phyloP scores from a whole-genome alignment of 2,329 filamentous ascomycete species.

The Gnomoniopsis smithogilvyi region DNA sequence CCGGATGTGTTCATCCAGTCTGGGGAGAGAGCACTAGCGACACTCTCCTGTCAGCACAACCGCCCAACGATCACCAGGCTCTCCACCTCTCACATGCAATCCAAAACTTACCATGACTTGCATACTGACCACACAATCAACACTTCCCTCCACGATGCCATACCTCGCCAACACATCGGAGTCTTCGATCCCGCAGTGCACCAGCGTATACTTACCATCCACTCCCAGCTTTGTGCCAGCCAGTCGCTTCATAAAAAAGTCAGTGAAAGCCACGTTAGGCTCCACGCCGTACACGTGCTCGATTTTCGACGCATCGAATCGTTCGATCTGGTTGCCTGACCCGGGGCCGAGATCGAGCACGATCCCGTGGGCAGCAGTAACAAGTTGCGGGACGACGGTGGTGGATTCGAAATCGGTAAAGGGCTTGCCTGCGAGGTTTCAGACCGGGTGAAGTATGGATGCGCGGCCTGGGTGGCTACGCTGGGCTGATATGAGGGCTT shows the following conservation, averaged over 20 bases:
- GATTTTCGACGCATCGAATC: slow-evolving; percentile 31
- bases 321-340: slow-evolving; percentile 39
- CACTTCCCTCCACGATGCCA: slow-evolving; percentile 31
- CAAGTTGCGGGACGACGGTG: slow-evolving; percentile 11
- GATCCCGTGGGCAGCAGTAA: slow-evolving; percentile 24
- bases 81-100: neutral
- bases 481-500: no score
- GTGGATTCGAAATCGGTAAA: slow-evolving; percentile 13
- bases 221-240: slow-evolving; percentile 24
- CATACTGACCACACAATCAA: slow-evolving; percentile 40
- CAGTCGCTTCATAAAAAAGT: slow-evolving; percentile 28
- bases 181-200: slow-evolving; percentile 37
- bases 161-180: slow-evolving; percentile 31
- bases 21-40: slow-evolving; percentile 34
- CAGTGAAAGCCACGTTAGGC: slow-evolving; percentile 33
- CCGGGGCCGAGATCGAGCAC: slow-evolving; percentile 44
- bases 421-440: neutral
- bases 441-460: neutral
- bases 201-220: slow-evolving; percentile 33
- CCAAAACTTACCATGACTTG: slow-evolving; percentile 32
- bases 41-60: neutral
- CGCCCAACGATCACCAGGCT: neutral
- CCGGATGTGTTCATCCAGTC: slow-evolving; percentile 26
- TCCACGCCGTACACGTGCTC: slow-evolving; percentile 37
- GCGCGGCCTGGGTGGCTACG: no score